phyloP scores from a whole-genome alignment of 1,139 yeast genomes.

The Eremothecium gossypii region DNA sequence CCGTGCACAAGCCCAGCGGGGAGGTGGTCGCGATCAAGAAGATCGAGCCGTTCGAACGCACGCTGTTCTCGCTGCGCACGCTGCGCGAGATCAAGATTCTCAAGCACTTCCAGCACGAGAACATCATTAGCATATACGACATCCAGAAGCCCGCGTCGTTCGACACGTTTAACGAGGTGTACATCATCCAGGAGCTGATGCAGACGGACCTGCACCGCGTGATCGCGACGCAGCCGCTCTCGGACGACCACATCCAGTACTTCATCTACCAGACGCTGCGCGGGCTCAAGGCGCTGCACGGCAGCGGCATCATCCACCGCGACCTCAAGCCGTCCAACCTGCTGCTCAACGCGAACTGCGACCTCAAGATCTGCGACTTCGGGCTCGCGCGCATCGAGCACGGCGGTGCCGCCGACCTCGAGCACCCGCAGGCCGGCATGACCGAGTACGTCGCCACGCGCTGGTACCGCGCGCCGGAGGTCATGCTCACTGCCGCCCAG shows the following conservation, averaged over 20 bases:
- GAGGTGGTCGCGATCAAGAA: slow-evolving; percentile 92
- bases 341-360: slow-evolving; percentile 84
- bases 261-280: slow-evolving; percentile 84
- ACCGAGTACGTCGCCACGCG: slow-evolving; percentile 97
- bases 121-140: slow-evolving; percentile 82
- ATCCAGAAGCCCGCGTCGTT: slow-evolving; percentile 77
- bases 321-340: slow-evolving; percentile 89
- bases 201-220: slow-evolving; percentile 92
- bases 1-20: slow-evolving; percentile 77
- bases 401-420: slow-evolving; percentile 22
- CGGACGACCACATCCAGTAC: slow-evolving; percentile 91
- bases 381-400: slow-evolving; percentile 62
- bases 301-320: slow-evolving; percentile 84
- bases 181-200: slow-evolving; percentile 90
- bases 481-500: slow-evolving; percentile 88
- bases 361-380: slow-evolving; percentile 87
- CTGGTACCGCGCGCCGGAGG: slow-evolving; percentile 97
- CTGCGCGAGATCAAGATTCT: slow-evolving; percentile 80
- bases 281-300: slow-evolving; percentile 83
- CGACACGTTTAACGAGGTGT: slow-evolving; percentile 76
- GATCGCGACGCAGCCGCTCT: slow-evolving; percentile 71
- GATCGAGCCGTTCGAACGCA: slow-evolving; percentile 86
- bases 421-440: slow-evolving; percentile 55
- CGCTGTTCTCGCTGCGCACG: slow-evolving; percentile 86
- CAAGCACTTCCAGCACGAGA: slow-evolving; percentile 84